These are phyloP conservation scores for Aspergillus phoenicis DNA, from an alignment of 2,329 filamentous ascomycete genomes.

Conservation along the genomic window DNA sequence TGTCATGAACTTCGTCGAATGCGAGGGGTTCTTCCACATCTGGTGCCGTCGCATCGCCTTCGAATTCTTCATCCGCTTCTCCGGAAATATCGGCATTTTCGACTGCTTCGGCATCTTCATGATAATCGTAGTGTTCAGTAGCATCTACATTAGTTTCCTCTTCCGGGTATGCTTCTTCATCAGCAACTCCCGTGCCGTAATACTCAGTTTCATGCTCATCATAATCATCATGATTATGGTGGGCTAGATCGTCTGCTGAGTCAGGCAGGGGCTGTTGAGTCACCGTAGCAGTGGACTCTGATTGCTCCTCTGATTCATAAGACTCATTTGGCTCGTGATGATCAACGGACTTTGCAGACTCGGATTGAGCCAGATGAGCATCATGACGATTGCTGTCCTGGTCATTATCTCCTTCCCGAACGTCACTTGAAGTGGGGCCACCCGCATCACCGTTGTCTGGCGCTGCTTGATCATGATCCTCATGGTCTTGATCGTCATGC, in stretches of 20 bases:
- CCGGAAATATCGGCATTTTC: slow-evolving; percentile 14
- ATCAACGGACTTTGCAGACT: slow-evolving; percentile 6
- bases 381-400: slow-evolving; percentile 18
- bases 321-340: slow-evolving; percentile 19
- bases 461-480: background rate
- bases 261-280: slow-evolving; percentile 22
- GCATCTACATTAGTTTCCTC: slow-evolving; percentile 19
- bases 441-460: background rate
- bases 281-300: slow-evolving; percentile 35
- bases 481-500: slow-evolving; percentile 1
- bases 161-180: slow-evolving; percentile 21
- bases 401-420: background rate
- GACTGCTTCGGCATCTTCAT: slow-evolving; percentile 20
- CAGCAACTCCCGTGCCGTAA: slow-evolving; percentile 27
- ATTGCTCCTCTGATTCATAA: slow-evolving; percentile 34
- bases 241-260: slow-evolving; percentile 11
- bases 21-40: slow-evolving; percentile 17
- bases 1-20: slow-evolving; percentile 13
- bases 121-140: slow-evolving; percentile 3
- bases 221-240: slow-evolving; percentile 18
- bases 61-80: background rate
- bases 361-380: slow-evolving; percentile 13
- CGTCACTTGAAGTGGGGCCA: background rate
- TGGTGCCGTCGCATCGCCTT: slow-evolving; percentile 13
- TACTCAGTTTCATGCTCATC: slow-evolving; percentile 44